Conservation (phyloP, 768 basidiomycete species). For the Leucogyrophana mollusca region DNA sequence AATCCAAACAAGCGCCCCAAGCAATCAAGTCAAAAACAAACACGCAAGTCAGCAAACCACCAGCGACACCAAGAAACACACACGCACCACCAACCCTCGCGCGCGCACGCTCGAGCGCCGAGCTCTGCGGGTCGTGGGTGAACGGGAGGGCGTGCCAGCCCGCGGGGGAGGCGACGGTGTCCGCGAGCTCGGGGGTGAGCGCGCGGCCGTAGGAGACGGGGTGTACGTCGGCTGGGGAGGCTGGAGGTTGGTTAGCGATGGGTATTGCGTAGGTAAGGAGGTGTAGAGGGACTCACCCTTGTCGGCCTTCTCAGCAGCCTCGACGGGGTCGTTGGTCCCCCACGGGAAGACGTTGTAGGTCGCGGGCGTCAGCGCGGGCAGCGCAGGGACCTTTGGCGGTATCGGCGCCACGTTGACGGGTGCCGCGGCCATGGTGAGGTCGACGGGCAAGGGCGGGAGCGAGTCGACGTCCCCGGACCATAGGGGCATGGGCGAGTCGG, state of each 20-base stretch:
- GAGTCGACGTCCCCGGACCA: background rate
- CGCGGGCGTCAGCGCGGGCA: conserved; percentile 31
- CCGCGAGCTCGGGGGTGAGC: conserved; percentile 64
- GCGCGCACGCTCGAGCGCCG: too few species aligned
- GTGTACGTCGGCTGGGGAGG: background rate
- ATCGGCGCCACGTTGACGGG: conserved; percentile 3
- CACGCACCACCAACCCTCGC: too few species aligned
- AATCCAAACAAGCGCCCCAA: background rate
- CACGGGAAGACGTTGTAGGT: conserved; percentile 73
- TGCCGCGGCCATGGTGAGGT: too few species aligned
- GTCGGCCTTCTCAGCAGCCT: conserved; percentile 34
- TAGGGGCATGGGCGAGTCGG: conserved; percentile 61
- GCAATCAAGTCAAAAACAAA: too few species aligned
- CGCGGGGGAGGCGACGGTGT: conserved; percentile 75
- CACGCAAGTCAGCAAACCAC: too few species aligned
- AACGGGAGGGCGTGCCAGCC: conserved; percentile 92
- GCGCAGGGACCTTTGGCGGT: conserved; percentile 7
- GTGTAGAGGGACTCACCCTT: conserved; percentile 10
- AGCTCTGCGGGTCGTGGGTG: conserved; percentile 62
- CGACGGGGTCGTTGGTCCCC: conserved; percentile 83
- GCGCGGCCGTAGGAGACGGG: conserved; percentile 23
- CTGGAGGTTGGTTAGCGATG: conserved; percentile 11
- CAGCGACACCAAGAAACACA: too few species aligned
- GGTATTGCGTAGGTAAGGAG: background rate
- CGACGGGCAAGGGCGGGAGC: too few species aligned